phyloP scores from a whole-genome alignment of 441 rosid species.

The Erodium moschatum region DNA sequence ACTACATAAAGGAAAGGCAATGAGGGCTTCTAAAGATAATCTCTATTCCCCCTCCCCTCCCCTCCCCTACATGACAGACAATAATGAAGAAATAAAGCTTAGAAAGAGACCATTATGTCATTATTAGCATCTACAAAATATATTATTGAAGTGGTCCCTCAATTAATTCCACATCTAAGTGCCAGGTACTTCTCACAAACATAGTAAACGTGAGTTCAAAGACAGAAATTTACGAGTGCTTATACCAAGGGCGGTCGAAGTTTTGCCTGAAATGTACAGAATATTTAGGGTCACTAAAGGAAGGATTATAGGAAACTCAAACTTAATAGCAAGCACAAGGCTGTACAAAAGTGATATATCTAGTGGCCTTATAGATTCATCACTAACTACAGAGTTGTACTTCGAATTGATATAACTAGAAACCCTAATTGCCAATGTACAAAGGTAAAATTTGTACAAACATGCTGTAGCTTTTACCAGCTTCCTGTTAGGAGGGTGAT shows the following conservation, averaged over 20 bases:
- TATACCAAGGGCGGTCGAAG: not conserved
- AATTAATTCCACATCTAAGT: not conserved
- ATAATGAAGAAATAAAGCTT: not conserved
- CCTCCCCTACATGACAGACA: not conserved
- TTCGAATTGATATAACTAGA: constrained; percentile 7
- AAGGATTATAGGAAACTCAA: not conserved
- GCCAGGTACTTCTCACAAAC: not conserved
- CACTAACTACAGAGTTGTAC: not conserved
- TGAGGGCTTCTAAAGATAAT: not conserved
- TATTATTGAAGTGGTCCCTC: not conserved
- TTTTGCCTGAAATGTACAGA: not conserved
- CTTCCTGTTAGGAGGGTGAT: constrained; percentile 90
- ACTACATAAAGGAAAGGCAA: not conserved
- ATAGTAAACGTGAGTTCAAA: not conserved
- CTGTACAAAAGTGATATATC: not conserved
- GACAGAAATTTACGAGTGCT: not conserved
- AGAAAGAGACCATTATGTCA: not conserved
- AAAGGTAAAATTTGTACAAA: constrained; percentile 15
- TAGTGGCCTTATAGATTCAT: not conserved
- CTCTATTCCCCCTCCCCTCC: not conserved
- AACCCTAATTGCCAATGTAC: constrained; percentile 9
- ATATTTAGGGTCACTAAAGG: not conserved
- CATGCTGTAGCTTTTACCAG: constrained; percentile 45
- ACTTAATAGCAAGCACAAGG: constrained; percentile 5
- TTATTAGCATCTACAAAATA: not conserved